These are phyloP conservation scores for Eleusine coracana DNA, from an alignment of 176 grass and related monocot genomes.

Conservation along the genomic window DNA sequence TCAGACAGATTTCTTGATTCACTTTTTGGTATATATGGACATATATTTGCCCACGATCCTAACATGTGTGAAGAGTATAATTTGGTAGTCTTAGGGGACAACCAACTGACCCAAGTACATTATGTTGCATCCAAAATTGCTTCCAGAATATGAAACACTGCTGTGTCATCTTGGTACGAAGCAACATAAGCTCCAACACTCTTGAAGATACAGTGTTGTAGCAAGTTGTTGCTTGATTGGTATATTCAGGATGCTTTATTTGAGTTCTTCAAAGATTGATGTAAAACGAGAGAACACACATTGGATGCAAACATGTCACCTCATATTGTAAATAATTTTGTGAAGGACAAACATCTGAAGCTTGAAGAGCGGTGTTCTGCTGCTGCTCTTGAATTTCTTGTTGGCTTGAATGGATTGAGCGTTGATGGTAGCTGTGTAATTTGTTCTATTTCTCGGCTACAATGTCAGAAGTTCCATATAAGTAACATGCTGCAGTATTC, in stretches of 20 bases:
- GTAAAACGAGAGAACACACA: conserved; percentile 9
- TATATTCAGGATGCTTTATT: conserved; percentile 5
- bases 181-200: conserved; percentile 21
- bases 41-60: no score
- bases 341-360: not conserved
- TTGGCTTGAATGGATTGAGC: not conserved
- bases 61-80: no score
- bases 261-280: conserved; percentile 7
- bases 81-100: conserved; percentile 10
- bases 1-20: not conserved
- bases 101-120: not conserved
- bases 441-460: not conserved
- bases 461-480: not conserved
- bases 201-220: conserved; percentile 15
- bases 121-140: conserved; percentile 7
- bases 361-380: not conserved
- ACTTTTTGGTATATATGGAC: not conserved
- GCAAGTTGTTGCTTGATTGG: not conserved
- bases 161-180: not conserved
- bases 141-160: not conserved
- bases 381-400: not conserved
- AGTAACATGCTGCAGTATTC: not conserved
- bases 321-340: conserved; percentile 44
- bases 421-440: no score
- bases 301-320: not conserved